phyloP scores from a whole-genome alignment of 2,329 filamentous ascomycete species.

The Aspergillus versicolor region DNA sequence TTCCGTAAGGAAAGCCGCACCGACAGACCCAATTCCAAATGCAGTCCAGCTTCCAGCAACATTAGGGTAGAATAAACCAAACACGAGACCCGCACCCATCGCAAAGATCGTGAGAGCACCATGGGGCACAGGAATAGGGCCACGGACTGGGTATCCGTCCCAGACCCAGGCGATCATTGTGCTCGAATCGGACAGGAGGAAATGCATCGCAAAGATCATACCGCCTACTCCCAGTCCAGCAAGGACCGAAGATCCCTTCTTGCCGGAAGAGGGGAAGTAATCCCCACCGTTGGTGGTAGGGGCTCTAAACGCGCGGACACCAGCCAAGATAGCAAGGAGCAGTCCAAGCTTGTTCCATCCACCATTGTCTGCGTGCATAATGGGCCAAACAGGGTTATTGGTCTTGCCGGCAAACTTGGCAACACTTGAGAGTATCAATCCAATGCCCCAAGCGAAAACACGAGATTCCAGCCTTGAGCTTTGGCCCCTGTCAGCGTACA shows the following conservation, averaged over 20 bases:
- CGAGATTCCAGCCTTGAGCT: conserved; percentile 75
- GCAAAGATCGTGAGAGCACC: conserved; percentile 81
- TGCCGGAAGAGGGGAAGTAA: conserved; percentile 52
- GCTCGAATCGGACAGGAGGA: conserved; percentile 90
- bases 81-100: conserved; percentile 78
- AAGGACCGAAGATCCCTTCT: conserved; percentile 66
- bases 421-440: conserved; percentile 79
- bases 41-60: conserved; percentile 75
- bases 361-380: conserved; percentile 84
- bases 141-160: conserved; percentile 90
- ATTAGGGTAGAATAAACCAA: conserved; percentile 71
- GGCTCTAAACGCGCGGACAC: conserved; percentile 71
- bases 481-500: conserved; percentile 74
- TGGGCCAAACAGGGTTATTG: conserved; percentile 96
- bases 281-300: conserved; percentile 53
- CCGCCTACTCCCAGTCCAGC: conserved; percentile 78
- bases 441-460: conserved; percentile 75
- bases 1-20: conserved; percentile 74
- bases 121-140: conserved; percentile 85
- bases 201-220: conserved; percentile 85
- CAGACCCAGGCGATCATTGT: conserved; percentile 99
- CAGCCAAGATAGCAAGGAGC: conserved; percentile 70
- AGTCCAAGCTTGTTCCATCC: conserved; percentile 89
- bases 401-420: conserved; percentile 92
- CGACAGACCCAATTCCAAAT: conserved; percentile 74